Conservation (phyloP, 176 grass and related monocot species). For the Dactylis glomerata region DNA sequence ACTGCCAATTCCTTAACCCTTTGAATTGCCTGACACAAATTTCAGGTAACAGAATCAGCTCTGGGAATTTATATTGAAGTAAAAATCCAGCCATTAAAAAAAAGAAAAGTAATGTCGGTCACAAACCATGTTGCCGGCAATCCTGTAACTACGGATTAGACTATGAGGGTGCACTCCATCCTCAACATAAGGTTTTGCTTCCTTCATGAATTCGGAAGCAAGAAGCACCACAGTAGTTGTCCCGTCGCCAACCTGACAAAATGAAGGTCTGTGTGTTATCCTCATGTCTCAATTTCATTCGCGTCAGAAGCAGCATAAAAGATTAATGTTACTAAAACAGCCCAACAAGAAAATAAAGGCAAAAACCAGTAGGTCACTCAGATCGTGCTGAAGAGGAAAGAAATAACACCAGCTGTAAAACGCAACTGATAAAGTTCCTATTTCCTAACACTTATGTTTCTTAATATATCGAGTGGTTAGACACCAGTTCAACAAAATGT, state of each 20-base stretch:
- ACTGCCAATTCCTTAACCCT: slow-evolving; percentile 86
- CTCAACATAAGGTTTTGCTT: slow-evolving; percentile 97
- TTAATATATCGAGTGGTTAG: background rate
- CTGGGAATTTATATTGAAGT: background rate
- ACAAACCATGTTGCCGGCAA: slow-evolving; percentile 56
- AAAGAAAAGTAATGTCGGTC: background rate
- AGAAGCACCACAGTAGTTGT: slow-evolving; percentile 99
- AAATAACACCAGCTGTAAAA: background rate
- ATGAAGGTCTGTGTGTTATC: background rate
- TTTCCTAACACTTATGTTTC: background rate
- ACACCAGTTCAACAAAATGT: background rate
- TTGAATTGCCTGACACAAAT: slow-evolving; percentile 64
- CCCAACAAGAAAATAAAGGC: background rate
- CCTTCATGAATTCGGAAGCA: slow-evolving; percentile 85
- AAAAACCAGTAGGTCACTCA: background rate
- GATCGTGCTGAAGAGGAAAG: background rate
- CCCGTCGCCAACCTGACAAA: slow-evolving; percentile 87
- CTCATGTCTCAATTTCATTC: background rate
- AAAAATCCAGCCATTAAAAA: background rate
- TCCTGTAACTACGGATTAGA: slow-evolving; percentile 86
- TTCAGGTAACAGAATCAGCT: slow-evolving; percentile 11
- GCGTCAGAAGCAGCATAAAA: background rate
- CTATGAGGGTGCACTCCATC: slow-evolving; percentile 90
- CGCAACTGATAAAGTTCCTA: background rate
- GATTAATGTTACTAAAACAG: background rate